phyloP scores from a whole-genome alignment of 306 rosid genomes.

The Senna tora region DNA sequence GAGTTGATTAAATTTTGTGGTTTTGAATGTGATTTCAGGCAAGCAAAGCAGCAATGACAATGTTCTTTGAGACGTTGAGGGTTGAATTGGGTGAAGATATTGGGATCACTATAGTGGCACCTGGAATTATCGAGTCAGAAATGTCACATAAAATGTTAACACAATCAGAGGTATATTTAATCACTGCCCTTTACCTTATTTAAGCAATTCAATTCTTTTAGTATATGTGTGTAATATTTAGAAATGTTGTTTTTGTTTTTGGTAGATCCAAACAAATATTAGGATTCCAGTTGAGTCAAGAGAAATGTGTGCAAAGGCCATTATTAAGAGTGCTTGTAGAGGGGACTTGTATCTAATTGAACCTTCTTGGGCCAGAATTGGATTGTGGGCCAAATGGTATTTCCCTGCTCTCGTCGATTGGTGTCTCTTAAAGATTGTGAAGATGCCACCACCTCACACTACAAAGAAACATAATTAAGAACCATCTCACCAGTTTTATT shows the following conservation, averaged over 20 bases:
- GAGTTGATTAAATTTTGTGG: too few relatives aligned
- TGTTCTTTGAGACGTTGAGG: conserved; percentile 40
- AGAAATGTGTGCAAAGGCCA: conserved; percentile 27
- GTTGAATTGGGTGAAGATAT: conserved; percentile 24
- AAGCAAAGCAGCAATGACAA: conserved; percentile 41
- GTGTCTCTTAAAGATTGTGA: background rate
- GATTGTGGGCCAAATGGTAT: background rate
- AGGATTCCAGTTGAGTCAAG: background rate
- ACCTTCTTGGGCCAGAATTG: conserved; percentile 23
- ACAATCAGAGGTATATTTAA: too few relatives aligned
- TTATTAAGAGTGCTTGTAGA: conserved; percentile 12
- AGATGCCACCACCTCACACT: background rate
- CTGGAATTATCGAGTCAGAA: conserved; percentile 5
- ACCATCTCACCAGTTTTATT: too few relatives aligned
- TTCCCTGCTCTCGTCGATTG: background rate
- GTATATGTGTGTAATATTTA: too few relatives aligned
- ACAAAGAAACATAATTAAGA: too few relatives aligned
- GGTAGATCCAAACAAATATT: background rate
- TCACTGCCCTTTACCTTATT: too few relatives aligned
- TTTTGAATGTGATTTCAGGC: too few relatives aligned
- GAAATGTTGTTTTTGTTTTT: background rate
- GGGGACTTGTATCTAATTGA: conserved; percentile 33
- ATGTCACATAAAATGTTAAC: background rate
- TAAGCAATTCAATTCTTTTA: too few relatives aligned
- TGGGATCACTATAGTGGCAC: conserved; percentile 42